These are phyloP conservation scores for Corrigiola litoralis DNA, from an alignment of 179 eudicot species.

Conservation along the genomic window DNA sequence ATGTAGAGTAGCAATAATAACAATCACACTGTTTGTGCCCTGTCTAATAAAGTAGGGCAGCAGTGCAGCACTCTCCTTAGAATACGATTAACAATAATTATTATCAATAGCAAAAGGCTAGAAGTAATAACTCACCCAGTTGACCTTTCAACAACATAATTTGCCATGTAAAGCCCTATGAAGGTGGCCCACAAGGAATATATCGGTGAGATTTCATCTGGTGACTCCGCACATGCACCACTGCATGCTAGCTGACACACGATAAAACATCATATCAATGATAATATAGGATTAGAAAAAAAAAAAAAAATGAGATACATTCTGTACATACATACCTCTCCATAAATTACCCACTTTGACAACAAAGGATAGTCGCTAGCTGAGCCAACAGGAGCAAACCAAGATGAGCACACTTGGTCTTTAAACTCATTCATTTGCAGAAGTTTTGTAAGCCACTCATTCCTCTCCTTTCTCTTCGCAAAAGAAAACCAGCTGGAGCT, in stretches of 20 bases:
- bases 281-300: not conserved
- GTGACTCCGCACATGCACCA: slow-evolving; percentile 80
- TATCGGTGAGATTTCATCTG: slow-evolving; percentile 95
- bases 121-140: slow-evolving; percentile 64
- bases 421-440: slow-evolving; percentile 79
- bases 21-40: too few species aligned
- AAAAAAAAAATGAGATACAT: not conserved
- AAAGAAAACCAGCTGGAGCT: slow-evolving; percentile 67
- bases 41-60: too few species aligned
- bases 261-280: slow-evolving; percentile 10
- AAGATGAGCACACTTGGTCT: slow-evolving; percentile 87
- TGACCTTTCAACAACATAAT: slow-evolving; percentile 94
- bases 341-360: slow-evolving; percentile 98
- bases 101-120: not conserved
- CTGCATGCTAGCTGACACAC: slow-evolving; percentile 71
- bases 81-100: slow-evolving; percentile 5
- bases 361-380: slow-evolving; percentile 94
- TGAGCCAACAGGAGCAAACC: slow-evolving; percentile 99
- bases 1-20: too few species aligned
- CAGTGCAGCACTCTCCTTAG: too few species aligned
- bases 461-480: slow-evolving; percentile 73
- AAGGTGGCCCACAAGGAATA: slow-evolving; percentile 99
- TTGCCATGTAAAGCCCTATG: slow-evolving; percentile 96
- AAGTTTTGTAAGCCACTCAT: slow-evolving; percentile 74
- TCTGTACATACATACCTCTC: slow-evolving; percentile 58